A percentile compares a stretch with the other conserved stretches of the same genome.
These are phyloP conservation scores for Passalora sequoiae DNA, from an alignment of 2,329 filamentous ascomycete genomes.

Conservation along the genomic window DNA sequence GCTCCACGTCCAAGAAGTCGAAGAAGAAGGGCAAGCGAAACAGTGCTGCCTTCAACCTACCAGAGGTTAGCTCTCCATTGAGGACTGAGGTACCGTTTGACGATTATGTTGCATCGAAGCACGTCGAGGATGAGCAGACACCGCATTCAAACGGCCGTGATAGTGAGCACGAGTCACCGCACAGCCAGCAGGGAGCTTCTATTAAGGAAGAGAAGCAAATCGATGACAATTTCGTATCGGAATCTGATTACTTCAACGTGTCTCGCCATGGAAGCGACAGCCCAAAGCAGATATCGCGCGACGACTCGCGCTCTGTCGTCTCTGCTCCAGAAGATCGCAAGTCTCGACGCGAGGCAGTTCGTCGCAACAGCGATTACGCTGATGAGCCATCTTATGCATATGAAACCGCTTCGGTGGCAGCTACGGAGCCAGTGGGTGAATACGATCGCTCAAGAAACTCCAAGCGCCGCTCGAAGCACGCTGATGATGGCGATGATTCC, in stretches of 20 bases:
- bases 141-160: slow-evolving; percentile 8
- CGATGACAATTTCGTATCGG: neutral
- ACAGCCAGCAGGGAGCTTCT: neutral
- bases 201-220: neutral
- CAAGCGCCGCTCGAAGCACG: slow-evolving; percentile 22
- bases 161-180: neutral
- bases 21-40: slow-evolving; percentile 43
- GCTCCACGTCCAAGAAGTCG: slow-evolving; percentile 18
- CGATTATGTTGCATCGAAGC: slow-evolving; percentile 36
- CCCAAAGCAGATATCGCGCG: slow-evolving; percentile 20
- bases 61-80: slow-evolving; percentile 40
- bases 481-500: slow-evolving; percentile 39
- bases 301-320: slow-evolving; percentile 24
- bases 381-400: slow-evolving; percentile 34
- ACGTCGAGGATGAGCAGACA: slow-evolving; percentile 2
- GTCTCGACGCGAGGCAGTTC: slow-evolving; percentile 26
- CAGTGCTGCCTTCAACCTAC: slow-evolving; percentile 39
- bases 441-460: slow-evolving; percentile 37
- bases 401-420: slow-evolving; percentile 39
- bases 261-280: slow-evolving; percentile 14
- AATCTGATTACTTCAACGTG: slow-evolving; percentile 6
- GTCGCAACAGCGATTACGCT: slow-evolving; percentile 31
- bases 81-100: slow-evolving; percentile 42
- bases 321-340: slow-evolving; percentile 34
- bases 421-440: slow-evolving; percentile 39